Evolutionary conservation across 495 filamentous ascomycete species (phyloP), one percentile per base, ranked within the genome.

Genomic region (Lichenothelia convexa): DNA sequence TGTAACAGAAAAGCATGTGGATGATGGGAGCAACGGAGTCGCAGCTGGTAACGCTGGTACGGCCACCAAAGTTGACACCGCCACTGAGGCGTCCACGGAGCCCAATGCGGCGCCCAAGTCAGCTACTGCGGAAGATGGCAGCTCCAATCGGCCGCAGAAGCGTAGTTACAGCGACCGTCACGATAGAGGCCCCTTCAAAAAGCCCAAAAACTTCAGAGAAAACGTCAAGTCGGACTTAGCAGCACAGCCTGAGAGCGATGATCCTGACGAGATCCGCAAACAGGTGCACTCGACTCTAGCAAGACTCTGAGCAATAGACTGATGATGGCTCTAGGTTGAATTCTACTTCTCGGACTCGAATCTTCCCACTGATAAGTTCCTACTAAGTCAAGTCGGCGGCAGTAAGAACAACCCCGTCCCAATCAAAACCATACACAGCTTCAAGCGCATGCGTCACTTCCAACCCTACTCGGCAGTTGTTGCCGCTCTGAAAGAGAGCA

Each of bases 301-400:
- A n/a, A n/a, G n/a, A n/a, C n/a, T n/a, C n/a, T n/a, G n/a, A n/a
- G n/a, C n/a, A n/a, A n/a, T n/a, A n/a, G n/a, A n/a, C n/a, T n/a
- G n/a, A n/a, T n/a, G n/a, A n/a, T n/a, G n/a, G n/a, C n/a, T n/a
- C 12, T 48, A 93, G 82, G 85, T 93, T 38, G 87, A 99, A 50
- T 99, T 94, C 54, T 99, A 95, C 61, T 93, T 99, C 58, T 78
- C 79, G 40, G 82, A 93, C 54, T 78, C 77, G 45, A 99, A 99
- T 52, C 70, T 95, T 0, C 76, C 77, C 30, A 68, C 67, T 45
- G 89, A 99, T 58, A 78, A 82, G 50, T 87, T 83, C 60, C 67
- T 99, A 24, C 76, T 84, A 60, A 57, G 67, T 39, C 60, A 74
- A 49, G 76, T 81, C 18, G 76, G 73, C 19, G 87, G 85, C 37